Percentiles rank a stretch among this genome's conserved stretches.
Evolutionary conservation across 2,329 filamentous ascomycete species (phyloP).

Genomic region (Monosporascus ibericus): DNA sequence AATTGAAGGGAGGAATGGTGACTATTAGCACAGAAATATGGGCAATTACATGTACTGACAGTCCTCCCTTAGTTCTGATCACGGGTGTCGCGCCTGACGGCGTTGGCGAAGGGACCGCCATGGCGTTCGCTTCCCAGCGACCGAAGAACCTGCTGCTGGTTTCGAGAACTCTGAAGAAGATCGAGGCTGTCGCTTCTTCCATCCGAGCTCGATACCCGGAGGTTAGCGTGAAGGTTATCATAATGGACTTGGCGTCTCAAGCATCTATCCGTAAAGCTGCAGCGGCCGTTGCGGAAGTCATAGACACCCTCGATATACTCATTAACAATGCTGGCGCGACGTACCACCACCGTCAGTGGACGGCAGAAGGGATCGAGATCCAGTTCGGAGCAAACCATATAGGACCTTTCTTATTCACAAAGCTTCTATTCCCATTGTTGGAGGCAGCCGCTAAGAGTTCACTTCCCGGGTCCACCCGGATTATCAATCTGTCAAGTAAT

Average conservation of each 20-base stretch:
- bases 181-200: conserved; percentile 32
- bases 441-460: conserved; percentile 23
- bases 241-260: conserved; percentile 32
- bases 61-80: conserved; percentile 26
- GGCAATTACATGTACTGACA: conserved; percentile 11
- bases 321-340: conserved; percentile 37
- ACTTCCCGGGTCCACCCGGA: conserved; percentile 22
- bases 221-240: conserved; percentile 28
- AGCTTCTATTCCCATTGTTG: conserved; percentile 30
- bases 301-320: conserved; percentile 31
- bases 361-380: conserved; percentile 35
- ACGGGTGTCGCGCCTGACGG: conserved; percentile 37
- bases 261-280: conserved; percentile 30
- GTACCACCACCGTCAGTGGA: conserved; percentile 32
- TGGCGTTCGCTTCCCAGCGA: conserved; percentile 37
- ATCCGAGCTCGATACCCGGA: conserved; percentile 28
- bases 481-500: conserved; percentile 37
- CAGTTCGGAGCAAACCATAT: conserved; percentile 35
- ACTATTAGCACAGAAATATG: conserved; percentile 8
- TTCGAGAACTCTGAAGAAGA: conserved; percentile 36
- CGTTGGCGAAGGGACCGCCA: conserved; percentile 34
- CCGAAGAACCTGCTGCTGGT: conserved; percentile 36
- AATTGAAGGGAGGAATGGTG: conserved; percentile 21
- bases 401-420: conserved; percentile 32
- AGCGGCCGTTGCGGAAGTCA: conserved; percentile 27